phyloP scores from a whole-genome alignment of 768 basidiomycete genomes.

The Tricholoma furcatifolium region DNA sequence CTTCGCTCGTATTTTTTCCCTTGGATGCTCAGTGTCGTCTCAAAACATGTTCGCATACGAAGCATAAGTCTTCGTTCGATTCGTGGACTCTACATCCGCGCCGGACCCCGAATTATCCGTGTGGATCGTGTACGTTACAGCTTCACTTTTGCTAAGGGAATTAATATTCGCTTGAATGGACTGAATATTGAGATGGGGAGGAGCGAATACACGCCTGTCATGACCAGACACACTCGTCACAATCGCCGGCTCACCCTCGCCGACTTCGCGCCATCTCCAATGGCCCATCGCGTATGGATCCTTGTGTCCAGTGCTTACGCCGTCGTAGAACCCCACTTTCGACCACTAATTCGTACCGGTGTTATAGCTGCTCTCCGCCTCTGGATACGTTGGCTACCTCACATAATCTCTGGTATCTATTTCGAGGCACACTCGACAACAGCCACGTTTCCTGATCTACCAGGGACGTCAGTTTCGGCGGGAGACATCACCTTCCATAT shows the following conservation, averaged over 20 bases:
- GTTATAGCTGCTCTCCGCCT: slow-evolving; percentile 56
- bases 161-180: slow-evolving; percentile 65
- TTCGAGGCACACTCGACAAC: slow-evolving; percentile 62
- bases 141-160: slow-evolving; percentile 48
- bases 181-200: slow-evolving; percentile 51
- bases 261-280: slow-evolving; percentile 45
- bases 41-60: slow-evolving; percentile 64
- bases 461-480: slow-evolving; percentile 50
- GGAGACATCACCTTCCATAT: slow-evolving; percentile 53
- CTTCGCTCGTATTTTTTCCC: slow-evolving; percentile 68
- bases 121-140: slow-evolving; percentile 74
- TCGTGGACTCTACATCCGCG: slow-evolving; percentile 69
- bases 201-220: slow-evolving; percentile 18
- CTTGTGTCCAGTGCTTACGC: slow-evolving; percentile 40
- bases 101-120: slow-evolving; percentile 50
- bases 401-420: slow-evolving; percentile 62
- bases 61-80: slow-evolving; percentile 78
- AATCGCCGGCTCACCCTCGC: slow-evolving; percentile 45
- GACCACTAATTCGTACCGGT: slow-evolving; percentile 57
- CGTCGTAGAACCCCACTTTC: slow-evolving; percentile 55
- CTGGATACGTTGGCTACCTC: slow-evolving; percentile 64
- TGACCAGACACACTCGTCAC: slow-evolving; percentile 28
- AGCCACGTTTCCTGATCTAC: slow-evolving; percentile 49
- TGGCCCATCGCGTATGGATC: slow-evolving; percentile 38
- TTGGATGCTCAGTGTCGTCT: slow-evolving; percentile 56